Percentiles rank a stretch among this genome's conserved stretches.
Evolutionary conservation across 441 rosid species (phyloP).

Genomic region (Iberis amara): DNA sequence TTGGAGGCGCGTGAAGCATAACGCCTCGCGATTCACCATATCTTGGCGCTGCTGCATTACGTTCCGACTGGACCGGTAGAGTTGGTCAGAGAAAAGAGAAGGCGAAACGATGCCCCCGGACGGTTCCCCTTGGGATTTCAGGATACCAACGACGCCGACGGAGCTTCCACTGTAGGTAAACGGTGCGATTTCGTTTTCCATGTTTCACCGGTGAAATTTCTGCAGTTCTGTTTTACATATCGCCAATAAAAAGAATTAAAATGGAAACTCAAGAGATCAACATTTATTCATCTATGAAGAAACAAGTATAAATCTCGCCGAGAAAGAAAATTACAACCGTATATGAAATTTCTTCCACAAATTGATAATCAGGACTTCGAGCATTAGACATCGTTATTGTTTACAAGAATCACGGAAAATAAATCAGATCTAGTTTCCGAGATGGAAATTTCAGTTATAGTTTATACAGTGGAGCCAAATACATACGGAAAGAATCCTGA

Average conservation of each 20-base stretch:
- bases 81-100: slow-evolving; percentile 24
- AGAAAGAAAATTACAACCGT: background rate
- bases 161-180: slow-evolving; percentile 23
- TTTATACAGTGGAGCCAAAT: no score
- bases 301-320: slow-evolving; percentile 4
- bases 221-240: slow-evolving; percentile 11
- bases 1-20: slow-evolving; percentile 52
- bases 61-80: slow-evolving; percentile 22
- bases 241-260: slow-evolving; percentile 1
- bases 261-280: slow-evolving; percentile 6
- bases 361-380: background rate
- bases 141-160: slow-evolving; percentile 18
- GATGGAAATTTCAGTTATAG: no score
- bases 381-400: background rate
- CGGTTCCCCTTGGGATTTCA: slow-evolving; percentile 19
- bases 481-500: background rate
- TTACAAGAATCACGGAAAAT: background rate
- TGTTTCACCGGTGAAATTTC: slow-evolving; percentile 4
- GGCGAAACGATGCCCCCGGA: slow-evolving; percentile 13
- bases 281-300: background rate
- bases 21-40: slow-evolving; percentile 60
- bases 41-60: slow-evolving; percentile 35
- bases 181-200: slow-evolving; percentile 30
- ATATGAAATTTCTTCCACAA: background rate
- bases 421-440: slow-evolving; percentile 18